Conservation (phyloP, 495 filamentous ascomycete genomes). For the Sordaria brevicollis region DNA sequence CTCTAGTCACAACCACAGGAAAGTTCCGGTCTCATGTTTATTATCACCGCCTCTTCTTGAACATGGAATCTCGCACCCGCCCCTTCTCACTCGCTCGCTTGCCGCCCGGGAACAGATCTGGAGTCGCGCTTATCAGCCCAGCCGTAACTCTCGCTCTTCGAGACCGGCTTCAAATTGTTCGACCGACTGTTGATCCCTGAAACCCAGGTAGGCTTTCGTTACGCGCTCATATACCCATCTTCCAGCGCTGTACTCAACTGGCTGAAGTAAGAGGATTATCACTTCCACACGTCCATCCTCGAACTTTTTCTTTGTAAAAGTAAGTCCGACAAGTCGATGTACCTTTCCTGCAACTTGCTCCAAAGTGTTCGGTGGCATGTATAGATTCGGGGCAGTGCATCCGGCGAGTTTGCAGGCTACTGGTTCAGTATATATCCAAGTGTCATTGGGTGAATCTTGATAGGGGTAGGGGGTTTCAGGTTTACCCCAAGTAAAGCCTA, state of each 20-base stretch:
- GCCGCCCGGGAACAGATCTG: no score
- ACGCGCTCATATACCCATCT: neutral
- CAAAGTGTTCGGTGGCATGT: neutral
- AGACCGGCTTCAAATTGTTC: neutral
- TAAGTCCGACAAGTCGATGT: neutral
- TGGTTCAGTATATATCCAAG: neutral
- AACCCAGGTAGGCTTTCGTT: neutral
- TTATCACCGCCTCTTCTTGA: neutral
- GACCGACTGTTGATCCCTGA: neutral
- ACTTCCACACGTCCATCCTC: no score
- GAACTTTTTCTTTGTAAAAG: no score
- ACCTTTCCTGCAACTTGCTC: neutral
- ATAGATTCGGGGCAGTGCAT: accelerated
- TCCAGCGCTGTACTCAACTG: neutral
- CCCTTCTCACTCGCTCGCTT: no score
- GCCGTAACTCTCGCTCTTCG: neutral
- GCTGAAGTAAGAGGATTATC: neutral
- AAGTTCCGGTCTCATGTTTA: no score
- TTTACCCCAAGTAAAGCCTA: neutral
- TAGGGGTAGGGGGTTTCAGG: neutral
- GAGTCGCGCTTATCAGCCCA: neutral
- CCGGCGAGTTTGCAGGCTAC: neutral
- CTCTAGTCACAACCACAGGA: no score
- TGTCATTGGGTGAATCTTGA: no score
- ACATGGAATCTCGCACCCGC: neutral